Base-by-base conservation (phyloP, 2,329 filamentous ascomycete species). In the Fonsecaea nubica region DNA sequence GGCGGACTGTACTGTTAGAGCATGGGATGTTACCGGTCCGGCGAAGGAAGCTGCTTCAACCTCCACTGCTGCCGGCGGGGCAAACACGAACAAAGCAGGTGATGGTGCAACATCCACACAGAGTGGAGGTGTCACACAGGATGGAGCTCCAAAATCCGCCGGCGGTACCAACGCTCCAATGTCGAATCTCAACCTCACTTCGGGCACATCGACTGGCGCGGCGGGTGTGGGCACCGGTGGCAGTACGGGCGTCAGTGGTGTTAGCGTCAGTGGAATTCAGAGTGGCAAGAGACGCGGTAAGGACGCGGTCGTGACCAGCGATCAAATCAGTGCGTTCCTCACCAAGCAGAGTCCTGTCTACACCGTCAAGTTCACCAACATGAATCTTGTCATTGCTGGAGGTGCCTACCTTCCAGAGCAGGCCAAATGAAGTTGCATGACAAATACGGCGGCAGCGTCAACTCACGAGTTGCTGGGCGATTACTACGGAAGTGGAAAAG, bases 261-360 rank as follows among this genome's bases (percentile, higher is more conserved):
- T 65, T 71, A 84, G 82, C 15, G 80, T 59, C 15, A 85, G 87
- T 72, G 78, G 84, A 6, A 84, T 87, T 5, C 30, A 52, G 12
- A 72, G 72, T 12, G 69, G 62, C 33, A 80, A 81, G 84, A 96
- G 96, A 82, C 92, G 92, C 78, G 87, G 87, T 63, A 97, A 97
- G 78, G 94, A 97, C 74, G 92, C 93, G 3, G 92, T 92, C 74
- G 90, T 97, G 53, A 93, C 90, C 0, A 90, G 93, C 0, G 95
- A 99, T 75, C 95, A 98, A 80, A 96, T 99, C 80, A 92, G 89
- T 70, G 93, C 92, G 0, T 98, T 97, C 76, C 89, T 92, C 0
- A 98, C 95, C 3, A 99, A 99, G 86, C 97, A 96, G 81, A 94
- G 91, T 15, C 93, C 94, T 0, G 92, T 98, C 10, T 92, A 96